phyloP scores from a whole-genome alignment of 164 flowering plant species.

The Aristolochia fimbriata region DNA sequence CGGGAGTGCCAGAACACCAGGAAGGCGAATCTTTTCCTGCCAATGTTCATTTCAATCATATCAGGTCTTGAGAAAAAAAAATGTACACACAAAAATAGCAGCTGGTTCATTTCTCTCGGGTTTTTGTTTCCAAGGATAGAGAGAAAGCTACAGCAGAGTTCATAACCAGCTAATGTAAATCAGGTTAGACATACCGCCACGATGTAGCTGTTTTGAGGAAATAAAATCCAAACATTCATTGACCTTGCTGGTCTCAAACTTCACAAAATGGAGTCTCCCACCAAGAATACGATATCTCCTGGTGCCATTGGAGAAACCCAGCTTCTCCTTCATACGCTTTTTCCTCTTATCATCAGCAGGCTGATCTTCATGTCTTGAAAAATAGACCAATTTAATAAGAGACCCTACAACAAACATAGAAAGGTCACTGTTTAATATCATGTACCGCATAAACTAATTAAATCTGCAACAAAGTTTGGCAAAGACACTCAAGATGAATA shows the following conservation, averaged over 20 bases:
- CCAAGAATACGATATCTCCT: slow-evolving; percentile 92
- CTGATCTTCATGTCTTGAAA: slow-evolving; percentile 82
- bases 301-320: slow-evolving; percentile 60
- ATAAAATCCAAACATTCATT: slow-evolving; percentile 90
- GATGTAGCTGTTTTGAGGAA: slow-evolving; percentile 83
- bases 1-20: slow-evolving; percentile 33
- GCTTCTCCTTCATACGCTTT: slow-evolving; percentile 45
- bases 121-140: too few relatives aligned
- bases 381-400: slow-evolving; percentile 86
- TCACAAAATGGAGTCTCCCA: slow-evolving; percentile 95
- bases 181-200: slow-evolving; percentile 41
- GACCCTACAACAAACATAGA: slow-evolving; percentile 44
- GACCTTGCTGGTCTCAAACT: slow-evolving; percentile 91
- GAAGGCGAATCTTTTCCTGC: slow-evolving; percentile 48
- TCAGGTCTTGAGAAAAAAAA: too few relatives aligned
- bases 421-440: not conserved
- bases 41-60: not conserved
- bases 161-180: not conserved
- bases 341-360: slow-evolving; percentile 54
- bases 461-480: too few relatives aligned
- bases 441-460: not conserved
- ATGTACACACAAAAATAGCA: too few relatives aligned
- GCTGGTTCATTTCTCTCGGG: too few relatives aligned
- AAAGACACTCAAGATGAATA: too few relatives aligned
- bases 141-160: too few relatives aligned